Conservation (phyloP, 73 alveolate species). For the Stentor roeselii region DNA sequence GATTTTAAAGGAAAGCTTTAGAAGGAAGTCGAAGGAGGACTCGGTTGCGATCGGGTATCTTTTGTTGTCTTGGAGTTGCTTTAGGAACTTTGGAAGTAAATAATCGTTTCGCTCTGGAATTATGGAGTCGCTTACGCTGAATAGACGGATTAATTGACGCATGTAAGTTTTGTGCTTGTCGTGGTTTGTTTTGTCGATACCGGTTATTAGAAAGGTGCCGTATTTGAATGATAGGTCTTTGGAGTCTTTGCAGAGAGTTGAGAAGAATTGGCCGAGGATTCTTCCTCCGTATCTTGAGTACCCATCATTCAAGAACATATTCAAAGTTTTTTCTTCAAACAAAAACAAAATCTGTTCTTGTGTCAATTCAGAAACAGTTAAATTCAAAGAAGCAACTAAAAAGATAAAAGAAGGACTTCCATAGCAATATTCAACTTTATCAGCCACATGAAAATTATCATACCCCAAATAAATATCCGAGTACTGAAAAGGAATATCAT, state of each 20-base stretch:
- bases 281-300: conserved; percentile 33
- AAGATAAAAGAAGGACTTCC: conserved; percentile 29
- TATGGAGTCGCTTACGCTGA: conserved; percentile 28
- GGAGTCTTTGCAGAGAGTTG: conserved; percentile 40
- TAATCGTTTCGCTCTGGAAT: conserved; percentile 30
- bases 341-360: conserved; percentile 9
- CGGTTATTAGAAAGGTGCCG: conserved; percentile 11
- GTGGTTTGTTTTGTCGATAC: conserved; percentile 38
- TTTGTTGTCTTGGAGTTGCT: conserved; percentile 29
- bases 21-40: conserved; percentile 33
- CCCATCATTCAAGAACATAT: background rate
- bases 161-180: conserved; percentile 44
- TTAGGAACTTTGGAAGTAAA: conserved; percentile 26
- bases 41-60: conserved; percentile 45
- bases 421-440: background rate
- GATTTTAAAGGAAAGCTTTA: conserved; percentile 34
- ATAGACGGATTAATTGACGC: conserved; percentile 18
- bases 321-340: background rate
- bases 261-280: conserved; percentile 38
- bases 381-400: conserved; percentile 21
- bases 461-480: conserved; percentile 16
- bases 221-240: conserved; percentile 25
- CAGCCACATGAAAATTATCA: background rate
- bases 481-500: conserved; percentile 27
- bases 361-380: conserved; percentile 21